Evolutionary conservation across 2,329 filamentous ascomycete genomes (phyloP).

Genomic region (Zymoseptoria passerinii): DNA sequence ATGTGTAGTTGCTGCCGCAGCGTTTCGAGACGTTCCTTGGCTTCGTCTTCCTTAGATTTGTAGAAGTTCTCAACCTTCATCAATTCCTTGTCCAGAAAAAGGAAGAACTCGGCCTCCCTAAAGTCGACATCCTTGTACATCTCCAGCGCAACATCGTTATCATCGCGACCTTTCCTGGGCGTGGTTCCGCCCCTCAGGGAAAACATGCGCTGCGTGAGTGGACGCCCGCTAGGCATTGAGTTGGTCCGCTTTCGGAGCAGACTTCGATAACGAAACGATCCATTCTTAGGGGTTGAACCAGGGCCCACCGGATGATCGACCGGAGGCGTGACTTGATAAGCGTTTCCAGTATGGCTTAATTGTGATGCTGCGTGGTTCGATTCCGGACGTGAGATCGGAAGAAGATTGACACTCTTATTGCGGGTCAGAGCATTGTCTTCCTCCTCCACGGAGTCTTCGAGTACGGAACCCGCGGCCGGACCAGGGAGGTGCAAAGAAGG

Average conservation of each 20-base stretch:
- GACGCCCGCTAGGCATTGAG: conserved; percentile 28
- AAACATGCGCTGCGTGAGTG: conserved; percentile 21
- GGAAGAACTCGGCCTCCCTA: conserved; percentile 75
- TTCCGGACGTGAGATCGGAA: not conserved
- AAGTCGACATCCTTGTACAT: conserved; percentile 58
- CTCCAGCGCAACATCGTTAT: conserved; percentile 43
- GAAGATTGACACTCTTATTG: conserved; percentile 1
- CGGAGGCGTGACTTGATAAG: conserved; percentile 16
- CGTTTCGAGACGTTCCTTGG: conserved; percentile 59
- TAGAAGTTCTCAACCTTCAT: conserved; percentile 93
- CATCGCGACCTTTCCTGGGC: conserved; percentile 29
- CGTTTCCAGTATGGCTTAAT: conserved; percentile 21
- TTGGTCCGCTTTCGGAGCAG: conserved; percentile 34
- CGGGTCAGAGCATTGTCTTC: not conserved
- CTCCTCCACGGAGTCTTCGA: not conserved
- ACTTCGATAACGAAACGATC: conserved; percentile 22
- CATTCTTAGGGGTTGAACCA: not conserved
- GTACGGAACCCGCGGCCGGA: conserved; percentile 41
- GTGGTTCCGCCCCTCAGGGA: conserved; percentile 13
- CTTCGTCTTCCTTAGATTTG: conserved; percentile 76
- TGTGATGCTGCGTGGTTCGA: conserved; percentile 15
- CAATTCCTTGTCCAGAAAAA: conserved; percentile 74
- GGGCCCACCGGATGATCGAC: conserved; percentile 3
- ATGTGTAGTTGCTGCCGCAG: conserved; percentile 82
- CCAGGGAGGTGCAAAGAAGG: conserved; percentile 53